These are phyloP conservation scores for Mikania micrantha DNA, from an alignment of 129 eudicot species.

Conservation along the genomic window DNA sequence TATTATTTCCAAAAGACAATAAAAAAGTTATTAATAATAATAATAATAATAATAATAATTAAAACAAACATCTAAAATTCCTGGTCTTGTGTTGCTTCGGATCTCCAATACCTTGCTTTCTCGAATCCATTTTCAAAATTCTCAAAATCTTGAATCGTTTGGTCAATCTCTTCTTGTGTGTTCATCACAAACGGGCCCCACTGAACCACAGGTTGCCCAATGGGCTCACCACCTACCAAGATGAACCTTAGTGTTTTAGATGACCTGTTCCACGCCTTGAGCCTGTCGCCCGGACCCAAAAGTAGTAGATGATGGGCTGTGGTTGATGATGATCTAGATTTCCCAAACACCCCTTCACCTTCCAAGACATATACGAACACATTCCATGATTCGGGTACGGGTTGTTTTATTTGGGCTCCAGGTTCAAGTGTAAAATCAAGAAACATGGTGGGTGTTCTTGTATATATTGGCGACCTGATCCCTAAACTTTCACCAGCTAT, in stretches of 20 bases:
- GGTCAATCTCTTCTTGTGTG: slow-evolving; percentile 73
- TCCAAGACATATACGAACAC: slow-evolving; percentile 68
- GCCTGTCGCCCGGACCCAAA: slow-evolving; percentile 57
- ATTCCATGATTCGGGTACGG: slow-evolving; percentile 63
- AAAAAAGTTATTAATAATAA: not conserved
- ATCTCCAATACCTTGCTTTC: slow-evolving; percentile 76
- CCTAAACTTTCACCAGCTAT: slow-evolving; percentile 88
- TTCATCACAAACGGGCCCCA: slow-evolving; percentile 88
- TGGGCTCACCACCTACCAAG: slow-evolving; percentile 74
- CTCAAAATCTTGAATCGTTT: slow-evolving; percentile 67
- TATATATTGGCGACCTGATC: slow-evolving; percentile 48
- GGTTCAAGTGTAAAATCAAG: slow-evolving; percentile 73
- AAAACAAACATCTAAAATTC: slow-evolving; percentile 18
- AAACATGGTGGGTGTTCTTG: slow-evolving; percentile 81
- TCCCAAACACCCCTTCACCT: slow-evolving; percentile 76
- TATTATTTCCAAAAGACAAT: slow-evolving; percentile 13
- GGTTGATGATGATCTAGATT: slow-evolving; percentile 33
- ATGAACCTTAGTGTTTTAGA: slow-evolving; percentile 49
- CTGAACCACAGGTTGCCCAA: slow-evolving; percentile 69
- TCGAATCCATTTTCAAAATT: slow-evolving; percentile 74
- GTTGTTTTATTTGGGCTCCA: slow-evolving; percentile 53
- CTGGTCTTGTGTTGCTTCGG: slow-evolving; percentile 27
- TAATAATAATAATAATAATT: too few species aligned
- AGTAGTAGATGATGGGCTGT: slow-evolving; percentile 56
- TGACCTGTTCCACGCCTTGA: slow-evolving; percentile 63